These are phyloP conservation scores for Terana coerulea DNA, from an alignment of 768 basidiomycete genomes.

Conservation along the genomic window DNA sequence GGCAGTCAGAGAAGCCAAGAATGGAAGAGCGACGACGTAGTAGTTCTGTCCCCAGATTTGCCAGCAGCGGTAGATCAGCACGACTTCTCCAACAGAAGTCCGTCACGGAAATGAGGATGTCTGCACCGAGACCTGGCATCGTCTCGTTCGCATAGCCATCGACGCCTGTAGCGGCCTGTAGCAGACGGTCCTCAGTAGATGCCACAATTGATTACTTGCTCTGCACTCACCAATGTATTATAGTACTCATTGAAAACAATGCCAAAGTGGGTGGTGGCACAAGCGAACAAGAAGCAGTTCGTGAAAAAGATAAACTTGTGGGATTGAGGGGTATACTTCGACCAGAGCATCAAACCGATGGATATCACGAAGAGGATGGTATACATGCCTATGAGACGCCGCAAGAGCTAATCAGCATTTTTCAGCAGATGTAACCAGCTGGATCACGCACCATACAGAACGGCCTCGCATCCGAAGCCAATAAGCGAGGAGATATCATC, in stretches of 20 bases:
- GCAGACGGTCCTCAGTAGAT: not conserved
- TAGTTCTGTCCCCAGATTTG: conserved; percentile 35
- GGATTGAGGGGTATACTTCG: conserved; percentile 12
- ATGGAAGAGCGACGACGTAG: conserved; percentile 31
- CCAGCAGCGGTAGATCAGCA: conserved; percentile 41
- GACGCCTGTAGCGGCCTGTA: conserved; percentile 29
- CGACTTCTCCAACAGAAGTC: conserved; percentile 34
- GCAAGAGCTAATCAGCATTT: too few relatives aligned
- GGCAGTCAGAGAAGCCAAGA: conserved; percentile 29
- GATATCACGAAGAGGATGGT: conserved; percentile 27
- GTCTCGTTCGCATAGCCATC: conserved; percentile 29
- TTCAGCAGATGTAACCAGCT: not conserved
- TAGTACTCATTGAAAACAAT: conserved; percentile 36
- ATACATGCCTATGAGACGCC: conserved; percentile 11
- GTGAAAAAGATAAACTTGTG: conserved; percentile 26
- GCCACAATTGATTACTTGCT: not conserved
- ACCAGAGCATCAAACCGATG: conserved; percentile 21
- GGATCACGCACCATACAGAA: conserved; percentile 34
- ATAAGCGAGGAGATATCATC: conserved; percentile 34
- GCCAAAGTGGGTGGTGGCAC: conserved; percentile 29
- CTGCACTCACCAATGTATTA: conserved; percentile 27
- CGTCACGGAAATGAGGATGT: conserved; percentile 33
- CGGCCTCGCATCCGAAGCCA: conserved; percentile 35
- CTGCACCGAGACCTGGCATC: conserved; percentile 27
- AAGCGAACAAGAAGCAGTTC: conserved; percentile 28